phyloP scores from a whole-genome alignment of 148 eudicot species.

The Chenopodium suecicum region DNA sequence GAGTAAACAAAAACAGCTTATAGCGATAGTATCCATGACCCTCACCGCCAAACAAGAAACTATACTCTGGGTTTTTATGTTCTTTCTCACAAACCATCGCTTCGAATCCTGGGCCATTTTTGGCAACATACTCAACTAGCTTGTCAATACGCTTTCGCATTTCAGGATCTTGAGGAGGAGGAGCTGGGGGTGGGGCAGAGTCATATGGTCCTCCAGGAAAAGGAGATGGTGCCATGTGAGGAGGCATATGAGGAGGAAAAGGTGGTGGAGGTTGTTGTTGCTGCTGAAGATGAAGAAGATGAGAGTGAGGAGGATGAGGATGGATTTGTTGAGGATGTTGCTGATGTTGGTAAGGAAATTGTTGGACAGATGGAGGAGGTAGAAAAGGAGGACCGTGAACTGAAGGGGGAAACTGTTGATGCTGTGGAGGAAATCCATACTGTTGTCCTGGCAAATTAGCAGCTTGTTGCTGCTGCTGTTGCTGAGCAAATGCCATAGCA shows the following conservation, averaged over 20 bases:
- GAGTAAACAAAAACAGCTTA: constrained; percentile 71
- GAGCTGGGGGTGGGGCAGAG: constrained; percentile 69
- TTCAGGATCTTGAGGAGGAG: constrained; percentile 90
- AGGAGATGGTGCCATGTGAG: constrained; percentile 64
- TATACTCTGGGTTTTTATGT: constrained; percentile 79
- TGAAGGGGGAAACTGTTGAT: constrained; percentile 76
- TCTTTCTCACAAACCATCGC: constrained; percentile 89
- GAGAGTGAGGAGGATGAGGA: constrained; percentile 66
- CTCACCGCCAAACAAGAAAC: constrained; percentile 90
- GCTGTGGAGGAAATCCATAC: constrained; percentile 81
- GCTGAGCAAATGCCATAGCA: constrained; percentile 84
- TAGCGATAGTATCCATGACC: constrained; percentile 90
- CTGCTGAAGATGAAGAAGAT: constrained; percentile 67
- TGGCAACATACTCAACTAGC: constrained; percentile 78
- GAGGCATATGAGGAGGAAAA: constrained; percentile 74
- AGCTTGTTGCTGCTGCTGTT: constrained; percentile 67
- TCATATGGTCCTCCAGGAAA: constrained; percentile 71
- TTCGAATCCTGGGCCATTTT: constrained; percentile 93
- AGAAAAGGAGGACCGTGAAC: constrained; percentile 77
- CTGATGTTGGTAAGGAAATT: constrained; percentile 68
- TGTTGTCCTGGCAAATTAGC: constrained; percentile 73
- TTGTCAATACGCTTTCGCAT: constrained; percentile 90
- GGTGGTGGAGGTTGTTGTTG: constrained; percentile 67
- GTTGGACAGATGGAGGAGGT: constrained; percentile 80
- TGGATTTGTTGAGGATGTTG: constrained; percentile 68